phyloP scores from a whole-genome alignment of 495 filamentous ascomycete genomes.

The Haplographium delicatum region DNA sequence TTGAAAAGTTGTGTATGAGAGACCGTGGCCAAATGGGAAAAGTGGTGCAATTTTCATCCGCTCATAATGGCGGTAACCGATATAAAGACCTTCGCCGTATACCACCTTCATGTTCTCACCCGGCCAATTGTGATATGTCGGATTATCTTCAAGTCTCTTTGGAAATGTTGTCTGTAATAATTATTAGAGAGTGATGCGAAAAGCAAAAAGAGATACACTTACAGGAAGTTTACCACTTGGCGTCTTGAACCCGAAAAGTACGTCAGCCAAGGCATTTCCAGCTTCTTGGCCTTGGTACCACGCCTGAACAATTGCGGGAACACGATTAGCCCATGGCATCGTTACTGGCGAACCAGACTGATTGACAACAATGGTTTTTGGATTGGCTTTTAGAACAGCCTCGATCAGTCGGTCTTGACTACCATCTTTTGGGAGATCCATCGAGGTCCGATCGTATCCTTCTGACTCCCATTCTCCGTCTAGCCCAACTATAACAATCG shows the following conservation, averaged over 20 bases:
- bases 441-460: constrained; percentile 75
- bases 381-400: constrained; percentile 64
- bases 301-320: constrained; percentile 66
- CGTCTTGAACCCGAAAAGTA: constrained; percentile 61
- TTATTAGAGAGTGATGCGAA: constrained; percentile 55
- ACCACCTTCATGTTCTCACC: constrained; percentile 71
- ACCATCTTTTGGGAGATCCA: constrained; percentile 68
- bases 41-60: constrained; percentile 56
- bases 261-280: constrained; percentile 61
- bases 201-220: constrained; percentile 44
- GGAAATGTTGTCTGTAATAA: constrained; percentile 59
- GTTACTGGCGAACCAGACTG: constrained; percentile 80
- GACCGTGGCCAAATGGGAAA: constrained; percentile 79
- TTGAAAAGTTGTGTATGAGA: constrained; percentile 74
- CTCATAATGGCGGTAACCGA: constrained; percentile 84
- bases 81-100: constrained; percentile 81
- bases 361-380: constrained; percentile 70
- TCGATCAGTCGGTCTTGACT: constrained; percentile 71
- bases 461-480: constrained; percentile 88
- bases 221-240: constrained; percentile 61
- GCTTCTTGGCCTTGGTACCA: constrained; percentile 68
- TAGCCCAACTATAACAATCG: constrained; percentile 73
- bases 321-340: constrained; percentile 73
- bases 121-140: constrained; percentile 79
- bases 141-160: constrained; percentile 76